A percentile compares a stretch with the other conserved stretches of the same genome.
Conservation (phyloP, 2,329 filamentous ascomycete species). For the Aureobasidium sp. region DNA sequence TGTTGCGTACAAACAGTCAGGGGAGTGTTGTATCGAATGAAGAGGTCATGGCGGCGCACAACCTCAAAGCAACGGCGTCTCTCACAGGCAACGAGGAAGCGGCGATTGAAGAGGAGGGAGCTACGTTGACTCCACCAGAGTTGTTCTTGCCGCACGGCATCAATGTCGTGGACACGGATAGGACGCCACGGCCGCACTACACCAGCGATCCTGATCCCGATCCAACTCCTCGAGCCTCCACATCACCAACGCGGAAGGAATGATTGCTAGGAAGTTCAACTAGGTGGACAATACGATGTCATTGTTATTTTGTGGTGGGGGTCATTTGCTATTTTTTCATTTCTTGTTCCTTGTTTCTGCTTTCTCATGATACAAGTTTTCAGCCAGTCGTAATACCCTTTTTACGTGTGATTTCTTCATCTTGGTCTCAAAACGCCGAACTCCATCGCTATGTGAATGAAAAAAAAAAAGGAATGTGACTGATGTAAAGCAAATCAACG, state of each 20-base stretch:
- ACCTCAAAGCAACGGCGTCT: conserved; percentile 5
- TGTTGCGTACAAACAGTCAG: conserved; percentile 95
- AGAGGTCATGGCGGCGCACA: conserved; percentile 27
- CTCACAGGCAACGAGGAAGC: conserved; percentile 5
- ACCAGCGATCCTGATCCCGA: conserved; percentile 28
- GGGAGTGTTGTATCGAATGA: conserved; percentile 58
- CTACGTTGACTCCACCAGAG: conserved; percentile 42
- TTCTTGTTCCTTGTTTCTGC: conserved; percentile 3
- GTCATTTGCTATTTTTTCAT: background rate
- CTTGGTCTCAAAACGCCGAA: conserved; percentile 2
- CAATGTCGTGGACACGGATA: conserved; percentile 24
- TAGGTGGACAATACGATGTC: background rate
- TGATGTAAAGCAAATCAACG: background rate
- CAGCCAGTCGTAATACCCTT: conserved; percentile 11
- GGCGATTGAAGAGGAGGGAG: conserved; percentile 24
- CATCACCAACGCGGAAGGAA: conserved; percentile 16
- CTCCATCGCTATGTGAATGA: conserved; percentile 12
- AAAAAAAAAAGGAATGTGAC: background rate
- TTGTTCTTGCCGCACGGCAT: conserved; percentile 40
- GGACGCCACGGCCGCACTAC: background rate
- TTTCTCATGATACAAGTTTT: conserved; percentile 4
- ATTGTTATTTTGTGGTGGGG: background rate
- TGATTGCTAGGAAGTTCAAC: background rate
- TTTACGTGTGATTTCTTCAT: background rate
- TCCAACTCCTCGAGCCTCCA: conserved; percentile 33